These are phyloP conservation scores for Chlorella vulgaris DNA, from an alignment of 139 green algal genomes.

Conservation along the genomic window DNA sequence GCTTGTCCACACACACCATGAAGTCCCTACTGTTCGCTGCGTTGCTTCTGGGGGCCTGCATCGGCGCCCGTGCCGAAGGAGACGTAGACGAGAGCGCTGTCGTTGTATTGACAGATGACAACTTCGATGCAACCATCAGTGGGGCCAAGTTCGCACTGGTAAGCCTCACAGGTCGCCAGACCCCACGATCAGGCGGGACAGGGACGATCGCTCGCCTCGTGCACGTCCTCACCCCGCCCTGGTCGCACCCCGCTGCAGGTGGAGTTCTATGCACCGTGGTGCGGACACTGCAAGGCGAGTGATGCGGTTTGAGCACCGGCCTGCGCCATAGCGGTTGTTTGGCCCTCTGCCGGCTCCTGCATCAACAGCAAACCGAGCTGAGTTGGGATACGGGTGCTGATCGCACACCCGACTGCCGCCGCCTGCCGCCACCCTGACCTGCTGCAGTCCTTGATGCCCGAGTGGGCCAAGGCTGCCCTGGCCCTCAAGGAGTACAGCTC, in stretches of 20 bases:
- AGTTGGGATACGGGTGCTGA: no score
- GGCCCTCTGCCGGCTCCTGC: no score
- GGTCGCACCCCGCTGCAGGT: conserved; percentile 44
- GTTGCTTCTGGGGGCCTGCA: neutral
- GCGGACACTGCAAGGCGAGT: conserved; percentile 79
- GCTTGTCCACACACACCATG: no score
- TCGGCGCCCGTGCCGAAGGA: neutral
- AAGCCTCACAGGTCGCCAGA: neutral
- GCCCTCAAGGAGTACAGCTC: conserved; percentile 60
- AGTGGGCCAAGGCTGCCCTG: conserved; percentile 78
- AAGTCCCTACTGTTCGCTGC: neutral
- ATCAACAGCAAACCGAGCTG: no score
- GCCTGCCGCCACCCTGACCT: no score
- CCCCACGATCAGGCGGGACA: neutral
- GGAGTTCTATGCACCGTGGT: conserved; percentile 84
- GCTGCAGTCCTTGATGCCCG: conserved; percentile 70
- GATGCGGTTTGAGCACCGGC: no score
- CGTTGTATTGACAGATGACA: conserved; percentile 69
- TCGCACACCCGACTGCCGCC: no score
- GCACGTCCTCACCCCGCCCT: neutral
- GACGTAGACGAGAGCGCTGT: conserved; percentile 71
- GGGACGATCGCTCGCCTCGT: neutral
- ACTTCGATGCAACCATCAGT: conserved; percentile 65
- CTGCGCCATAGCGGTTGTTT: no score
- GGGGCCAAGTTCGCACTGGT: conserved; percentile 73